Evolutionary conservation across 176 grass and related monocot species (phyloP), one percentile per base, ranked within the genome.

Genomic region (Hordeum vulgare): DNA sequence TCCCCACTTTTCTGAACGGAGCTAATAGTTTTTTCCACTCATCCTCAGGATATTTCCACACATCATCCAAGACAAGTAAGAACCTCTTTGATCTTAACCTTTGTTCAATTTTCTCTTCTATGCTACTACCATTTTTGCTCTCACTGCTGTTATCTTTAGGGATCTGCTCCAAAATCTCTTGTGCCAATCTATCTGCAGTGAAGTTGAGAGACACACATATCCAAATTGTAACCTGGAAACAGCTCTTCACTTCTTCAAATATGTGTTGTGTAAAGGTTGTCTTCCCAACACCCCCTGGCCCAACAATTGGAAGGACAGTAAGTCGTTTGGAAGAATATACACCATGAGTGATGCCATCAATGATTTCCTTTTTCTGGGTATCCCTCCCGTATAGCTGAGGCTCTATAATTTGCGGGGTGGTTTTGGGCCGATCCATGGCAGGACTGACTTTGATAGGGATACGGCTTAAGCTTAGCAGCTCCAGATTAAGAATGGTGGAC

Each of bases 311-410:
- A 83, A 88, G 36, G 29, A 88, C 72, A 13, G 25, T 42, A 41
- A 88, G 58, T 49, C 17, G 45, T 49, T 49, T 2, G 45, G 14
- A 49, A 49, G 45, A 49, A 49, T 17, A 49, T 49, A 17, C 45
- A 49, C 44, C 44, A 0, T 6, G 0, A 0, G 44, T 47, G 44
- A 15, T 47, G 13, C 4, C 13, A 2, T 47, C 13, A 6, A 47
- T 2, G 0, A 47, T 47, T 15, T 47, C 14, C 13, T 6, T 1
- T 47, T 47, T 47, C 13, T 17, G 44, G 13, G 44, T n/a, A 17
- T 83, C 34, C 59, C 86, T 83, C 20, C 86, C 86, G 20, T 78
- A 33, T 56, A 88, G 61, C 23, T 78, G 42, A 20, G 20, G 57
- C 41, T 79, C 57, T 31, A 20, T 56, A 9, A 75, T 75, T 6